Evolutionary conservation across 441 rosid species (phyloP).

Genomic region (Raphanus hybrid): DNA sequence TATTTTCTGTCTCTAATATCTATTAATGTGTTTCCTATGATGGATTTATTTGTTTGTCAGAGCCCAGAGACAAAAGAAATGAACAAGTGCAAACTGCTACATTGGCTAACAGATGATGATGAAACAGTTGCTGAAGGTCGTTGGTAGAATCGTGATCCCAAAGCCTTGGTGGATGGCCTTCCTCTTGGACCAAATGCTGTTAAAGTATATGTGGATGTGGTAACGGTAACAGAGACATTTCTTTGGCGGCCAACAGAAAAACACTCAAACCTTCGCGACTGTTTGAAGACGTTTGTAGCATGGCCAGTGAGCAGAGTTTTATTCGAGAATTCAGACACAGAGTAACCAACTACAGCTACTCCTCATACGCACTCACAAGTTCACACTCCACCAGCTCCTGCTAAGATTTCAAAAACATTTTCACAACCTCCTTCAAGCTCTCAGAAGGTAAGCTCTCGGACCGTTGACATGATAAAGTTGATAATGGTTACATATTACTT

Average conservation of each 20-base stretch:
- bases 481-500: not conserved
- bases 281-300: too few species aligned
- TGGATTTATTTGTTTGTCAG: too few species aligned
- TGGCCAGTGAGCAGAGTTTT: too few species aligned
- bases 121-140: slow-evolving; percentile 1
- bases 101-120: not conserved
- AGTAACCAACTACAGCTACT: too few species aligned
- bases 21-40: too few species aligned
- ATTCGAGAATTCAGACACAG: too few species aligned
- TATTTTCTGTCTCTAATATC: not conserved
- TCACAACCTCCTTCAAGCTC: not conserved
- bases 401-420: not conserved
- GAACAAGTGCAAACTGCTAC: not conserved
- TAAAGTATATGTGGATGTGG: slow-evolving; percentile 2
- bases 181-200: not conserved
- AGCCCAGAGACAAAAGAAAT: too few species aligned
- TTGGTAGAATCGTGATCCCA: not conserved
- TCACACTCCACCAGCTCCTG: not conserved
- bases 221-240: not conserved
- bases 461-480: not conserved
- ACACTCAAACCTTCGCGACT: not conserved
- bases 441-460: too few species aligned
- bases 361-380: not conserved
- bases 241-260: slow-evolving; percentile 18
- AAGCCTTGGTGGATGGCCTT: not conserved